These are phyloP conservation scores for Candida yuanshanica DNA, from an alignment of 805 yeast species.

Conservation along the genomic window DNA sequence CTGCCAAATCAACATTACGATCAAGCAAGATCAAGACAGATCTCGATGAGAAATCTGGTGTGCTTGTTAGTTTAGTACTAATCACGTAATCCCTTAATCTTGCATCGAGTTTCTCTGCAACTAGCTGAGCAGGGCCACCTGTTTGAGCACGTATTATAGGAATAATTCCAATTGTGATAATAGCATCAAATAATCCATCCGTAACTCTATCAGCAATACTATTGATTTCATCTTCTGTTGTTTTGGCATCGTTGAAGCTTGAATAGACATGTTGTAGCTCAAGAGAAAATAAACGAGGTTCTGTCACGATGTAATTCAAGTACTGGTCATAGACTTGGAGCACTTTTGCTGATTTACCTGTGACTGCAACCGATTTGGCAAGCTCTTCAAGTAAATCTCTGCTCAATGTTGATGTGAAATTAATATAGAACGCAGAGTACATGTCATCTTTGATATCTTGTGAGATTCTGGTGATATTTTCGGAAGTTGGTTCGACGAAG, in stretches of 20 bases:
- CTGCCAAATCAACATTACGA: slow-evolving; percentile 82
- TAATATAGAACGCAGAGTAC: slow-evolving; percentile 75
- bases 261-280: slow-evolving; percentile 64
- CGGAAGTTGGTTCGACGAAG: slow-evolving; percentile 82
- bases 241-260: slow-evolving; percentile 60
- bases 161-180: slow-evolving; percentile 70
- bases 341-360: slow-evolving; percentile 66
- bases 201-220: slow-evolving; percentile 64
- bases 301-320: slow-evolving; percentile 86
- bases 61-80: slow-evolving; percentile 40
- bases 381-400: slow-evolving; percentile 82
- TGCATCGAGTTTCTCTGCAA: slow-evolving; percentile 81
- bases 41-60: slow-evolving; percentile 40
- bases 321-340: slow-evolving; percentile 94
- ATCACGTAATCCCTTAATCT: slow-evolving; percentile 80
- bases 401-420: slow-evolving; percentile 75
- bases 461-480: slow-evolving; percentile 63
- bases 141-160: slow-evolving; percentile 89
- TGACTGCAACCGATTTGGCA: slow-evolving; percentile 72
- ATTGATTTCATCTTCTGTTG: slow-evolving; percentile 73
- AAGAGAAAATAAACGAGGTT: slow-evolving; percentile 81
- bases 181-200: slow-evolving; percentile 71
- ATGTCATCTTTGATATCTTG: slow-evolving; percentile 69
- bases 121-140: slow-evolving; percentile 93
- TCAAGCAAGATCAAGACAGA: slow-evolving; percentile 80